A percentile compares a stretch with the other conserved stretches of the same genome.
Evolutionary conservation across 2,329 filamentous ascomycete genomes (phyloP).

Genomic region (Botryotinia convoluta): DNA sequence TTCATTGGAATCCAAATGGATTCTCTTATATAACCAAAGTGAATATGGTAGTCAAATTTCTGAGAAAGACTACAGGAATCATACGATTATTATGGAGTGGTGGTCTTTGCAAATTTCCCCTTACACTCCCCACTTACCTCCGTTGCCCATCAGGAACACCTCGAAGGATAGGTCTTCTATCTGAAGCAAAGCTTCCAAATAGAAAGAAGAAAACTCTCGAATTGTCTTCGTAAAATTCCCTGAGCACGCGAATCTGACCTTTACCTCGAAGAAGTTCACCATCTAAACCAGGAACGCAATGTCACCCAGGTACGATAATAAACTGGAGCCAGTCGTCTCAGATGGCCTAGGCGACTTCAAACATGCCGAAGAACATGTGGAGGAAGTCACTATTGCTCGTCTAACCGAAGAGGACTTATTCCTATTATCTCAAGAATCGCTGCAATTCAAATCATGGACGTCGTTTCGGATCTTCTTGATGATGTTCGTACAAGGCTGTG

Average conservation of each 20-base stretch:
- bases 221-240: not conserved
- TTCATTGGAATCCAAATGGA: not conserved
- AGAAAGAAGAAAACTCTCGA: too few relatives aligned
- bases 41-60: not conserved
- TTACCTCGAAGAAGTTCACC: not conserved
- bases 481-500: slow-evolving; percentile 47
- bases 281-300: not conserved
- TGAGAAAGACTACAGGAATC: too few relatives aligned
- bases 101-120: not conserved
- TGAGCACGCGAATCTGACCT: not conserved
- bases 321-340: not conserved
- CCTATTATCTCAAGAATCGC: slow-evolving; percentile 43
- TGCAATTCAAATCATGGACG: slow-evolving; percentile 43
- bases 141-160: not conserved
- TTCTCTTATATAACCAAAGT: not conserved
- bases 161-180: not conserved
- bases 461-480: slow-evolving; percentile 44
- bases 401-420: slow-evolving; percentile 48
- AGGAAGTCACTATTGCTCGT: slow-evolving; percentile 46
- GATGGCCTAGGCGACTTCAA: slow-evolving; percentile 34
- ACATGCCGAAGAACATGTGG: slow-evolving; percentile 40
- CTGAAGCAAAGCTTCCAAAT: too few relatives aligned
- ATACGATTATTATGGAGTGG: not conserved
- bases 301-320: not conserved
- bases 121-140: too few relatives aligned